These are phyloP conservation scores for Nothophoma quercina DNA, from an alignment of 2,329 filamentous ascomycete genomes.

Conservation along the genomic window DNA sequence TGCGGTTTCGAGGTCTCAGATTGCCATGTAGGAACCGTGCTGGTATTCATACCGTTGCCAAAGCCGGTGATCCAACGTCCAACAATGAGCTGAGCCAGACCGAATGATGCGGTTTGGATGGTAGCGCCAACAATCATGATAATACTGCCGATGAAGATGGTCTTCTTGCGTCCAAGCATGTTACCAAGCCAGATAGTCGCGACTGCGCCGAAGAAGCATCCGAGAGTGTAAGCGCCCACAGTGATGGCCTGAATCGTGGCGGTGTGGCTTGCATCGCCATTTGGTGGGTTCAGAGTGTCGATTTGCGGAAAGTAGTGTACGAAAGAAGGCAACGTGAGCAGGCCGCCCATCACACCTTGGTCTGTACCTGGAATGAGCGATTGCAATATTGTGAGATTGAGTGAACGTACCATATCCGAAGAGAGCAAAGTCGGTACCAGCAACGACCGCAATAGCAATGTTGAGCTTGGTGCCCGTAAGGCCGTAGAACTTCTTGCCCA, in stretches of 20 bases:
- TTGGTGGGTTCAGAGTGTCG: slow-evolving; percentile 48
- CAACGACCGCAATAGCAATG: slow-evolving; percentile 73
- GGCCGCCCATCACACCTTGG: slow-evolving; percentile 65
- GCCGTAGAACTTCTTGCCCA: slow-evolving; percentile 64
- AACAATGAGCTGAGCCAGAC: slow-evolving; percentile 56
- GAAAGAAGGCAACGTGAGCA: slow-evolving; percentile 73
- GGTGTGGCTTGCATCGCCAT: slow-evolving; percentile 42
- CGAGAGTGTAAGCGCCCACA: slow-evolving; percentile 48
- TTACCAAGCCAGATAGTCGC: slow-evolving; percentile 62
- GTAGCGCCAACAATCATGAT: slow-evolving; percentile 67
- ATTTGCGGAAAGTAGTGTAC: slow-evolving; percentile 54
- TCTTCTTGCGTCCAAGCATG: slow-evolving; percentile 63
- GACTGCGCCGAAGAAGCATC: slow-evolving; percentile 56
- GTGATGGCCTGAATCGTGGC: slow-evolving; percentile 55
- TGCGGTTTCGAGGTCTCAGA: slow-evolving; percentile 57
- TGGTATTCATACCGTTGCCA: slow-evolving; percentile 49
- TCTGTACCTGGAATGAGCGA: slow-evolving; percentile 21
- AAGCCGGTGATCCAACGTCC: slow-evolving; percentile 60
- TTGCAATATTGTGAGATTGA: background rate
- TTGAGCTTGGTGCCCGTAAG: slow-evolving; percentile 70
- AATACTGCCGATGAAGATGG: slow-evolving; percentile 65
- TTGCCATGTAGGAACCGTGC: slow-evolving; percentile 56
- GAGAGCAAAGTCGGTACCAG: slow-evolving; percentile 73
- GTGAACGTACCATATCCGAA: slow-evolving; percentile 69
- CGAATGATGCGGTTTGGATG: slow-evolving; percentile 63